A percentile compares a stretch with the other conserved stretches of the same genome.
Evolutionary conservation across 176 grass and related monocot genomes (phyloP).

Genomic region (Areca catechu): DNA sequence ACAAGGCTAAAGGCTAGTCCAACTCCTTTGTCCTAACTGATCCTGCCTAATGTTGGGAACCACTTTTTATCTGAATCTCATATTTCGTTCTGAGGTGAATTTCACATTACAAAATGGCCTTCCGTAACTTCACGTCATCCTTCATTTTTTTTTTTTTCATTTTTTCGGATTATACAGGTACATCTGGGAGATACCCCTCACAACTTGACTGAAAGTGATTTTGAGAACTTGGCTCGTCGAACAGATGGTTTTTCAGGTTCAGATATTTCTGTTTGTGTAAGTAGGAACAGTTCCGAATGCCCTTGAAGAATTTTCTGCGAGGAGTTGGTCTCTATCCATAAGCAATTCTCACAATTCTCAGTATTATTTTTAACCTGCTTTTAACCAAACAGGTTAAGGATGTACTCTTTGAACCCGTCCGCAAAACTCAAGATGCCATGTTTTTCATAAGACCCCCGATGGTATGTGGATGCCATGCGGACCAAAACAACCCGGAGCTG

Average conservation of each 20-base stretch:
- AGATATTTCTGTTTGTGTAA: slow-evolving; percentile 89
- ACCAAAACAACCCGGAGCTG: slow-evolving; percentile 51
- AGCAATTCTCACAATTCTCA: no score
- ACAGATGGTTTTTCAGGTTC: slow-evolving; percentile 97
- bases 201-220: slow-evolving; percentile 76
- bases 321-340: no score
- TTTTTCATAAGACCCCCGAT: slow-evolving; percentile 50
- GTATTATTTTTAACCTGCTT: background rate
- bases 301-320: no score
- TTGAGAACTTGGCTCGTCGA: slow-evolving; percentile 57
- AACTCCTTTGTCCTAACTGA: no score
- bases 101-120: no score
- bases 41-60: no score
- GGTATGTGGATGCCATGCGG: slow-evolving; percentile 93
- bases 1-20: background rate
- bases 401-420: slow-evolving; percentile 89
- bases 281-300: slow-evolving; percentile 8
- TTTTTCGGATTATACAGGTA: slow-evolving; percentile 29
- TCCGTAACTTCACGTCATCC: no score
- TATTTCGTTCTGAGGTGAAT: no score
- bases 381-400: slow-evolving; percentile 67
- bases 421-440: slow-evolving; percentile 97
- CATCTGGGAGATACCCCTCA: slow-evolving; percentile 98
- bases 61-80: no score
- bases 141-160: no score